Conservation (phyloP, 768 basidiomycete species). For the Termitomyces sp. region DNA sequence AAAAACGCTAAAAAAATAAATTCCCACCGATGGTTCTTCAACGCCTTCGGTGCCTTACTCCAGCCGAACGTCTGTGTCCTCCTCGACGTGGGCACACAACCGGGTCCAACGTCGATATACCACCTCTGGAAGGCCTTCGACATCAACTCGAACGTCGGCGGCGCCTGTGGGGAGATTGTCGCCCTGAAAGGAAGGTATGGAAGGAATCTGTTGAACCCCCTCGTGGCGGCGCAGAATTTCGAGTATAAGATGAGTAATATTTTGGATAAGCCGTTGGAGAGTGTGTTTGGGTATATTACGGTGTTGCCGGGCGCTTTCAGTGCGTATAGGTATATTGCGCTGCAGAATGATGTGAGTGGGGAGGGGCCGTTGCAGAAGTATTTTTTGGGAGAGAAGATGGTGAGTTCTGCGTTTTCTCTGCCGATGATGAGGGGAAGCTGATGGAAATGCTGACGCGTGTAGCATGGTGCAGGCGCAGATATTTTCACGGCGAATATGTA, state of each 20-base stretch:
- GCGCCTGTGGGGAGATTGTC: constrained; percentile 96
- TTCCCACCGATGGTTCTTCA: constrained; percentile 94
- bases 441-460: not conserved
- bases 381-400: constrained; percentile 92
- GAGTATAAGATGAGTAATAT: constrained; percentile 96
- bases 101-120: constrained; percentile 85
- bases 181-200: constrained; percentile 86
- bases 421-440: too few relatives aligned
- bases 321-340: constrained; percentile 85
- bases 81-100: constrained; percentile 79
- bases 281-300: constrained; percentile 90
- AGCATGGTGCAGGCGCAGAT: constrained; percentile 81
- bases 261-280: constrained; percentile 86
- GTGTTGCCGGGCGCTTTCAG: constrained; percentile 93
- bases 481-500: constrained; percentile 98
- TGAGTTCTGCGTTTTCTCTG: not conserved
- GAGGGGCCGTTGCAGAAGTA: constrained; percentile 93
- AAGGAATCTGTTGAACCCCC: constrained; percentile 73
- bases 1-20: constrained; percentile 97
- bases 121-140: constrained; percentile 95
- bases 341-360: constrained; percentile 80
- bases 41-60: constrained; percentile 77
- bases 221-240: constrained; percentile 90
- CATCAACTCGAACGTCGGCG: constrained; percentile 85
- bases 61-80: constrained; percentile 90